Percentiles rank a stretch among this genome's conserved stretches.
Evolutionary conservation across 805 yeast genomes (phyloP).

Genomic region (Sugiyamaella chiloensis): DNA sequence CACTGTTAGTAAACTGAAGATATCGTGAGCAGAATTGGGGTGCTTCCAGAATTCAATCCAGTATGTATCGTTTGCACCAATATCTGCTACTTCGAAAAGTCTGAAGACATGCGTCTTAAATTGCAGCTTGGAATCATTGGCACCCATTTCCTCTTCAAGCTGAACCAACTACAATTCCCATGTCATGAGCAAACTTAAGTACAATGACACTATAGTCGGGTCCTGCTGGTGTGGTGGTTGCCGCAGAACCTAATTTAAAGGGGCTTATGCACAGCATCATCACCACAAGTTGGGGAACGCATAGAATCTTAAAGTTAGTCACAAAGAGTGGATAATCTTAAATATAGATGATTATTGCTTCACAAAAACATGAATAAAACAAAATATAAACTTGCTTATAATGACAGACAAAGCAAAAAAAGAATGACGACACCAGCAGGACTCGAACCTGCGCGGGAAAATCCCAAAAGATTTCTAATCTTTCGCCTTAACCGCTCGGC

Average conservation of each 20-base stretch:
- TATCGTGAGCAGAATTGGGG: conserved; percentile 53
- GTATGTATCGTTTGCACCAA: conserved; percentile 37
- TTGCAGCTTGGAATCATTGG: conserved; percentile 63
- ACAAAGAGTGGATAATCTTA: no score
- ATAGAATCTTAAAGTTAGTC: no score
- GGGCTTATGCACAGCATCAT: no score
- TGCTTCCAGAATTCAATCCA: conserved; percentile 47
- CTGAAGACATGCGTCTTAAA: conserved; percentile 59
- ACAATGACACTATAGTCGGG: neutral
- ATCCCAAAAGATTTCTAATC: conserved; percentile 40
- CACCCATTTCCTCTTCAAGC: conserved; percentile 62
- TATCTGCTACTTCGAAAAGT: conserved; percentile 37
- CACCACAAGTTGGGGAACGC: no score
- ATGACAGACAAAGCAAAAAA: no score
- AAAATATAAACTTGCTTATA: no score
- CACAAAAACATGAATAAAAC: no score
- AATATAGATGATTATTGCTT: no score
- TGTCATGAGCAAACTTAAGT: no score
- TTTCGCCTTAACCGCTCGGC: conserved; percentile 42
- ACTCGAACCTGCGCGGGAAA: conserved; percentile 41
- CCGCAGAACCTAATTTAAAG: no score
- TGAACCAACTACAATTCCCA: no score
- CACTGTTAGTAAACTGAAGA: conserved; percentile 54
- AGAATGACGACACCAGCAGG: conserved; percentile 37
- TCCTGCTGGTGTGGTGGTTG: no score